Evolutionary conservation across 495 filamentous ascomycete species (phyloP), one percentile per base, ranked within the genome.

Genomic region (Aspergillus haitiensis): DNA sequence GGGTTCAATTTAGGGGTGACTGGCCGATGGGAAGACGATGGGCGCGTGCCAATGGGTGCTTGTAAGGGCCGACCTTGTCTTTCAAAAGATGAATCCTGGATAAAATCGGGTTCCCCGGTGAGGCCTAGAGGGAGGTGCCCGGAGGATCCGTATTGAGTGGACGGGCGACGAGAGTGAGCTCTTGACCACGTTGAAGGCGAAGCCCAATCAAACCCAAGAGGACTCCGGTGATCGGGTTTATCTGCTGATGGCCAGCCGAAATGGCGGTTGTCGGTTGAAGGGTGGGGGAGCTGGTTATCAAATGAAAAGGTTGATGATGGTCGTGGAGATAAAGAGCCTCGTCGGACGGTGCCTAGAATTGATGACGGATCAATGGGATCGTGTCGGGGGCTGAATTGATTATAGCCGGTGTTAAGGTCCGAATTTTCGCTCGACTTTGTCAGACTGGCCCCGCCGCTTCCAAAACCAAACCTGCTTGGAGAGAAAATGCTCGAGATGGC

Each of bases 241-340:
- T 85, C 82, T 9, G 72, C 71, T 7, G 79, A 77, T 3, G 82
- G 81, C 85, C 86, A 87, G 2, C 85, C 84, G 61, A 88, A 87
- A 34, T 84, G 82, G 42, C 81, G 83, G 32, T 86, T 89, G 47
- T 94, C 91, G 8, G 87, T 91, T 3, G 91, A 93, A 0, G 91
- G 91, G 57, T 89, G 82, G 2, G 89, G 88, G 47, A 93, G 79
- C 40, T 75, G 68, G 39, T 82, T 82, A 52, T 94, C 91, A 52
- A 86, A 86, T 0, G 90, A 93, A 7, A 89, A 87, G 32, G 89
- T 90, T 12, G 91, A 93, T 2, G 87, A 82, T 27, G 91, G 90
- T 31, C 91, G 78, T 3, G 89, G 88, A 37, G 89, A 91, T 52
- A 87, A 78, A 12, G 86, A 82, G 49, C 86, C 84, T 15, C 87